Base-by-base conservation (phyloP, 768 basidiomycete species). In the Stropharia rugosoannulata region DNA sequence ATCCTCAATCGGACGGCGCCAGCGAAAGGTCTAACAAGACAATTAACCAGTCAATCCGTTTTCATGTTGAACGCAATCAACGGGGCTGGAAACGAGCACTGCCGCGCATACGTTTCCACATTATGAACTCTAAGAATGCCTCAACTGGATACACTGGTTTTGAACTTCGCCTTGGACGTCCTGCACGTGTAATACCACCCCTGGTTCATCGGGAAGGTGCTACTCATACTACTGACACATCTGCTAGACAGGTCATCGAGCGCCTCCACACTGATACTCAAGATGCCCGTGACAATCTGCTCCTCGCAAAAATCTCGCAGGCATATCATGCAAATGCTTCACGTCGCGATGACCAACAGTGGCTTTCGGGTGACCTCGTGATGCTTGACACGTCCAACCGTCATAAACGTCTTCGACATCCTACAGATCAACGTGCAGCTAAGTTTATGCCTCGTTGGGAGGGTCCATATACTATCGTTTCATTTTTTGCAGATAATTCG, bases 1-100 rank as follows among this genome's bases (percentile, higher is more conserved):
- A 77, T 37, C 75, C 72, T 0, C 65, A 77, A 50, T 72, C 69
- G 0, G 70, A 77, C 59, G 72, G 76, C 0, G 32, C 60, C 0
- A 71, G 66, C 15, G 68, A 77, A 59, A 50, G 59, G 0, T 66
- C 66, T 0, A 74, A 74, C 47, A 69, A 70, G 39, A 74, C 67
- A 0, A 52, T 73, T 0, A 67, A 64, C 42, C 73, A 73, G 39
- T 43, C 43, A 11, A 18, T 74, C 0, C 49, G 68, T 5, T 70
- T 59, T 42, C 59, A 69, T 52, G 67, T 75, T 0, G 61, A 62
- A 0, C 48, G 58, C 0, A 69, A 73, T 22, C 73, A 76, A 39
- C 55, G 47, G 4, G 70, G 66, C 12, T 77, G 74, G 75, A 58
- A 62, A 0, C 18, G 25, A 0, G 59, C 65, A 0, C 55, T 76